phyloP scores from a whole-genome alignment of 2,329 filamentous ascomycete genomes.

The Neofusicoccum sp. region DNA sequence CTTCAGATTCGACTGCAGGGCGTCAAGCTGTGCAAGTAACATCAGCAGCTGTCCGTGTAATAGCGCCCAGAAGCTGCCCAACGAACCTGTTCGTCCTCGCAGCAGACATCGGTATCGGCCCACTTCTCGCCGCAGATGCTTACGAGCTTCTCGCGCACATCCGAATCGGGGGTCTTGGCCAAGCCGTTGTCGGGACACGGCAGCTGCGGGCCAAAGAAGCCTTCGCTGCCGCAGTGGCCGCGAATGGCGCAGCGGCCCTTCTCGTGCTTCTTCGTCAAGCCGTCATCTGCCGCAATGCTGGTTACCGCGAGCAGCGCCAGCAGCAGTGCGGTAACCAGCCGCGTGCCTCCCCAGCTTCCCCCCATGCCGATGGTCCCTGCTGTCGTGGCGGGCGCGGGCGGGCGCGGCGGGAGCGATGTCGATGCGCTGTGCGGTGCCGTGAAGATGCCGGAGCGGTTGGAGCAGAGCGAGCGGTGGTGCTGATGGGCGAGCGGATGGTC shows the following conservation, averaged over 20 bases:
- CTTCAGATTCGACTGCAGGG: conserved; percentile 79
- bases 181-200: conserved; percentile 90
- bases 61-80: background rate
- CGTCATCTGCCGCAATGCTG: conserved; percentile 20
- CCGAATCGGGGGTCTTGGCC: conserved; percentile 70
- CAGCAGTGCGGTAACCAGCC: conserved; percentile 16
- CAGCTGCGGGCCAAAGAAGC: conserved; percentile 83
- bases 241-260: conserved; percentile 85
- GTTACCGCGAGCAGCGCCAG: conserved; percentile 1
- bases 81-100: conserved; percentile 70
- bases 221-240: conserved; percentile 86
- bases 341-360: conserved; percentile 17
- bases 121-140: conserved; percentile 85
- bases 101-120: conserved; percentile 81
- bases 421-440: background rate
- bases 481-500: background rate
- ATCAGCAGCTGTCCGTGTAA: conserved; percentile 2
- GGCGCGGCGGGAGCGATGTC: background rate
- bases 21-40: conserved; percentile 60
- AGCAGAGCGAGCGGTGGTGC: background rate
- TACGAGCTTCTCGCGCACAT: conserved; percentile 73
- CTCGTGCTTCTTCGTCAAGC: conserved; percentile 64
- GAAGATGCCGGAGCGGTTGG: background rate
- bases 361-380: conserved; percentile 13
- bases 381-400: background rate